A percentile compares a stretch with the other conserved stretches of the same genome.
phyloP scores from a whole-genome alignment of 1,284 basidiomycete genomes.

The Puccinia triticina region DNA sequence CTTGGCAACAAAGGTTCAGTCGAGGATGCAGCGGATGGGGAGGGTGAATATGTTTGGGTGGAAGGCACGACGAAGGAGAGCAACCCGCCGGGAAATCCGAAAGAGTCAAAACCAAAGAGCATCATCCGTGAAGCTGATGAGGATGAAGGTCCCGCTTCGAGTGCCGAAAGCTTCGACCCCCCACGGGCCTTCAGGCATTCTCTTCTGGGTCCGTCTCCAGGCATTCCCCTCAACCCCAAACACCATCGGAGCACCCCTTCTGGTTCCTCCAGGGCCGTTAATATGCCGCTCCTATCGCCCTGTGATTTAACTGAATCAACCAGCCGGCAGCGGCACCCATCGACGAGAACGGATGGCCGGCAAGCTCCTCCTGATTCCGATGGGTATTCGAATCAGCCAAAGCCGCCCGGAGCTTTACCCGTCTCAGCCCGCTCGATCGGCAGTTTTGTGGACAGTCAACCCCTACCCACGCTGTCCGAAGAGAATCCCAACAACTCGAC shows the following conservation, averaged over 20 bases:
- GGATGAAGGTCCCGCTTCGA: conserved; percentile 24
- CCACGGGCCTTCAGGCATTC: neutral
- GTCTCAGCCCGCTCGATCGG: neutral
- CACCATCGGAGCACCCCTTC: conserved; percentile 16
- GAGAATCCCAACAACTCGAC: neutral
- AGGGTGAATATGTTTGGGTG: conserved; percentile 63
- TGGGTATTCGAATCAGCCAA: conserved; percentile 11
- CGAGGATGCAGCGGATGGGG: conserved; percentile 99
- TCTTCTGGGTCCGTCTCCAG: neutral
- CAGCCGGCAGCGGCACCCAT: neutral
- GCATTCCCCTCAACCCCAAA: conserved; percentile 1
- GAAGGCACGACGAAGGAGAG: conserved; percentile 19
- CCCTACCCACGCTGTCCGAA: neutral
- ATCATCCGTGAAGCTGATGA: conserved; percentile 45
- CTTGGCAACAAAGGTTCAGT: conserved; percentile 82
- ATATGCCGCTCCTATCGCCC: conserved; percentile 14
- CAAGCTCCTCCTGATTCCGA: conserved; percentile 1
- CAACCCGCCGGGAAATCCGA: neutral
- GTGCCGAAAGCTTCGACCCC: conserved; percentile 2
- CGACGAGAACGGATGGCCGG: neutral
- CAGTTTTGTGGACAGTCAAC: neutral
- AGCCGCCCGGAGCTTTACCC: conserved; percentile 10
- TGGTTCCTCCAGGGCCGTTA: neutral
- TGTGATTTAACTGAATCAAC: neutral
- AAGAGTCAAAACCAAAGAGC: conserved; percentile 23